Evolutionary conservation across 805 yeast species (phyloP), one percentile per base, ranked within the genome.

Genomic region (Spathaspora hagerdaliae): DNA sequence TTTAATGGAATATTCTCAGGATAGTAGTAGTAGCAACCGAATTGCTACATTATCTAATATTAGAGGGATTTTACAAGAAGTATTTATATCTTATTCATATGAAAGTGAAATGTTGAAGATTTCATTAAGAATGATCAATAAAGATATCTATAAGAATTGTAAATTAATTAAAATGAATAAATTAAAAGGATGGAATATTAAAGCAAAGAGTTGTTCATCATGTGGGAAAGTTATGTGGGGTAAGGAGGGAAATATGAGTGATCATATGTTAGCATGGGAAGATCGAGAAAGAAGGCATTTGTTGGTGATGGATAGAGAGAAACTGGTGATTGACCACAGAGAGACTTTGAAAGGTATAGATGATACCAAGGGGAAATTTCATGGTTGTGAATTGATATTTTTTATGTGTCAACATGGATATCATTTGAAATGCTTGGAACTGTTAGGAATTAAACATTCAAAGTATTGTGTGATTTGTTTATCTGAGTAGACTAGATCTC

Each of bases 141-240:
- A 67, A 19, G 84, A 81, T 27, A 79, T 84, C 1, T 75, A 67
- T 52, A 64, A 64, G 15, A 73, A 76, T 48, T 63, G 83, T 58
- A 57, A 68, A 10, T 51, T 55, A 2, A 64, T 84, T 9, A 68
- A 75, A 10, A 49, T 54, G 2, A 67, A 71, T 31, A 67, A 76
- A 19, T 52, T 70, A 0, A 61, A 66, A 33, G 97, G 97, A 0
- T 85, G 95, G 89, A 39, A 52, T 7, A 55, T 70, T 3, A 58
- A 48, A n/a, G 52, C 73, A 1, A 66, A 64, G 27, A 79, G 74
- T 40, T 91, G 97, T 61, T 85, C 85, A 32, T 78, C 84, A 0
- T 91, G 97, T 62, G 91, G 88, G 1, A 81, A 81, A 50, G 67
- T 68, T 15, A 65, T 90, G 31, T 83, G 90, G 82, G 96, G 97